Evolutionary conservation across 1,284 basidiomycete species (phyloP).

Genomic region (Pyrrhoderma noxium): DNA sequence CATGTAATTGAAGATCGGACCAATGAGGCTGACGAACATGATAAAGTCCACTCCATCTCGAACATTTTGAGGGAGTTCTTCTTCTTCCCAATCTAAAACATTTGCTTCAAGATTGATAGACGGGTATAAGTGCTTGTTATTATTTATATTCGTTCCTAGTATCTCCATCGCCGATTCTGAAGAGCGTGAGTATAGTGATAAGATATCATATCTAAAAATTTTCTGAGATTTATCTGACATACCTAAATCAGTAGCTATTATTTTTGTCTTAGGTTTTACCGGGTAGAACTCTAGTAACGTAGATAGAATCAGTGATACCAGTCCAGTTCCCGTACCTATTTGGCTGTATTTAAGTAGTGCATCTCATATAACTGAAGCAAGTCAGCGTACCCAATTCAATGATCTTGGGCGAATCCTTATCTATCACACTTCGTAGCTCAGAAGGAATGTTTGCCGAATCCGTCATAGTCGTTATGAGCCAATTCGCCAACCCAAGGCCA

Average conservation of each 20-base stretch:
- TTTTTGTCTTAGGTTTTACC: slow-evolving; percentile 30
- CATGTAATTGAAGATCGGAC: neutral
- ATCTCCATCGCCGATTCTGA: slow-evolving; percentile 75
- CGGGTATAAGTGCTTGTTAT: slow-evolving; percentile 34
- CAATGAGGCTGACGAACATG: slow-evolving; percentile 32
- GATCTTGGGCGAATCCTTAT: slow-evolving; percentile 23
- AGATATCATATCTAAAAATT: too few species aligned
- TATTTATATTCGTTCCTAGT: slow-evolving; percentile 59
- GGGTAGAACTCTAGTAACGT: slow-evolving; percentile 34
- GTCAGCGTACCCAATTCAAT: slow-evolving; percentile 64
- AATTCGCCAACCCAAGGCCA: slow-evolving; percentile 72
- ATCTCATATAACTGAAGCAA: neutral
- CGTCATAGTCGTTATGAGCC: slow-evolving; percentile 39
- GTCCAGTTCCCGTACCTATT: slow-evolving; percentile 76
- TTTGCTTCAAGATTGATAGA: slow-evolving; percentile 30
- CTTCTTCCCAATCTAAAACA: slow-evolving; percentile 71
- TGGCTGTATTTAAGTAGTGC: neutral
- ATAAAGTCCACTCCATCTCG: slow-evolving; percentile 46
- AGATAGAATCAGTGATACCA: slow-evolving; percentile 65
- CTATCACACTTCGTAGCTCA: neutral
- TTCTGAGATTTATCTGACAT: slow-evolving; percentile 27
- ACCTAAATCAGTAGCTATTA: slow-evolving; percentile 74
- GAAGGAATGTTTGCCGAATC: too few species aligned
- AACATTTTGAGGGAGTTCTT: slow-evolving; percentile 39
- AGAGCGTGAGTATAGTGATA: neutral